phyloP scores from a whole-genome alignment of 345 rosid species.

The Populus ilicifolia region DNA sequence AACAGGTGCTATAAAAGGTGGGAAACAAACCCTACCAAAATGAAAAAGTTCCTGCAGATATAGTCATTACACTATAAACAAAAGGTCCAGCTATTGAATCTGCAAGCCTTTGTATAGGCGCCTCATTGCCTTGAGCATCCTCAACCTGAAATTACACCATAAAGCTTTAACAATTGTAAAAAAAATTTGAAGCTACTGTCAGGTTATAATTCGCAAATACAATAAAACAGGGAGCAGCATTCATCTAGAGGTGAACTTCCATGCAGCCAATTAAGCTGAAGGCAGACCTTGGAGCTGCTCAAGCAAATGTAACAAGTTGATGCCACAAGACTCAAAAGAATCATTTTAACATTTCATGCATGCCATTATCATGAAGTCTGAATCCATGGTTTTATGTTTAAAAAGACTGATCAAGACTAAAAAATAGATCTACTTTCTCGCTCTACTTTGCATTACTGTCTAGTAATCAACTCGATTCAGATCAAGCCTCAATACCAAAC shows the following conservation, averaged over 20 bases:
- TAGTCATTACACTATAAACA: constrained; percentile 74
- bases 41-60: constrained; percentile 84
- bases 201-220: neutral
- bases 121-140: constrained; percentile 94
- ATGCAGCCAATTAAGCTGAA: neutral
- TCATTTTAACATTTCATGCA: neutral
- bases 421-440: neutral
- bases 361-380: neutral
- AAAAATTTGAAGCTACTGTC: neutral
- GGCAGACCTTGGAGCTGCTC: neutral
- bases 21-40: constrained; percentile 60
- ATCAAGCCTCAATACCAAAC: neutral
- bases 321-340: neutral
- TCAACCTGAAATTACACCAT: constrained; percentile 61
- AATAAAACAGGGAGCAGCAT: neutral
- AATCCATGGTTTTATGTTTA: neutral
- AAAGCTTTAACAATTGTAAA: neutral
- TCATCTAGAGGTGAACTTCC: neutral
- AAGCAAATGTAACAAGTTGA: neutral
- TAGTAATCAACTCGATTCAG: neutral
- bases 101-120: constrained; percentile 92
- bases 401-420: neutral
- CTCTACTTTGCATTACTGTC: neutral
- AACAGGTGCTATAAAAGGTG: neutral
- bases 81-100: constrained; percentile 96